Evolutionary conservation across 2,329 filamentous ascomycete genomes (phyloP).

Genomic region (Epichloe hybrida): DNA sequence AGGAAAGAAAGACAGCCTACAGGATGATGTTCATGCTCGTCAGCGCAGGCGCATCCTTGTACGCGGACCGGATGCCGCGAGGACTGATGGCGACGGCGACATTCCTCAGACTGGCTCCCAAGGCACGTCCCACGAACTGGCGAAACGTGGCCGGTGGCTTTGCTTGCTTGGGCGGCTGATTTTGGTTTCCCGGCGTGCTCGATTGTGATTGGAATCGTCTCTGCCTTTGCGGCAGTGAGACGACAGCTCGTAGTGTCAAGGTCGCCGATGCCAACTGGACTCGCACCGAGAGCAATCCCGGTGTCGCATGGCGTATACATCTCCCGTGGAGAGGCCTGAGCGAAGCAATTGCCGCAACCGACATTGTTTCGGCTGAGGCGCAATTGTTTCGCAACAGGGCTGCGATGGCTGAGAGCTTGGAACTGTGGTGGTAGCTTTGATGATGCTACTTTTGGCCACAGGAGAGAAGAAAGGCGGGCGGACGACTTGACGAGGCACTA

Average conservation of each 20-base stretch:
- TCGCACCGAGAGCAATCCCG: constrained; percentile 20
- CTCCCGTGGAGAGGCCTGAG: constrained; percentile 18
- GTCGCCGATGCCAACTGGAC: constrained; percentile 16
- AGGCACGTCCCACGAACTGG: constrained; percentile 15
- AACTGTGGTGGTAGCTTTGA: not conserved
- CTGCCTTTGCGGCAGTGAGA: constrained; percentile 16
- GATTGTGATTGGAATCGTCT: constrained; percentile 18
- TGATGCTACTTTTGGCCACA: not conserved
- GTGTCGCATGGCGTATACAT: constrained; percentile 16
- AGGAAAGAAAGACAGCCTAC: constrained; percentile 11
- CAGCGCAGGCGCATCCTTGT: constrained; percentile 18
- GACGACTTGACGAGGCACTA: constrained; percentile 1
- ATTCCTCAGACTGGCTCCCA: constrained; percentile 22
- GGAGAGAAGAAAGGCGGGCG: not conserved
- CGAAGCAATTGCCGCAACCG: constrained; percentile 20
- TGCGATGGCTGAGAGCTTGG: not conserved
- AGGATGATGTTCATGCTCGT: constrained; percentile 18
- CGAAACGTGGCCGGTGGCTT: constrained; percentile 20
- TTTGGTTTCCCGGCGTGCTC: constrained; percentile 8
- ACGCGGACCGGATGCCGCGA: constrained; percentile 21
- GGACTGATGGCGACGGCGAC: constrained; percentile 21
- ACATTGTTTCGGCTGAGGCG: constrained; percentile 13
- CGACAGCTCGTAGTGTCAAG: constrained; percentile 17
- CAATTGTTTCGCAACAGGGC: not conserved
- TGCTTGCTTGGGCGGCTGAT: constrained; percentile 8